Evolutionary conservation across 2,329 filamentous ascomycete species (phyloP), one percentile per base, ranked within the genome.

Genomic region (Aspergillus sp.): DNA sequence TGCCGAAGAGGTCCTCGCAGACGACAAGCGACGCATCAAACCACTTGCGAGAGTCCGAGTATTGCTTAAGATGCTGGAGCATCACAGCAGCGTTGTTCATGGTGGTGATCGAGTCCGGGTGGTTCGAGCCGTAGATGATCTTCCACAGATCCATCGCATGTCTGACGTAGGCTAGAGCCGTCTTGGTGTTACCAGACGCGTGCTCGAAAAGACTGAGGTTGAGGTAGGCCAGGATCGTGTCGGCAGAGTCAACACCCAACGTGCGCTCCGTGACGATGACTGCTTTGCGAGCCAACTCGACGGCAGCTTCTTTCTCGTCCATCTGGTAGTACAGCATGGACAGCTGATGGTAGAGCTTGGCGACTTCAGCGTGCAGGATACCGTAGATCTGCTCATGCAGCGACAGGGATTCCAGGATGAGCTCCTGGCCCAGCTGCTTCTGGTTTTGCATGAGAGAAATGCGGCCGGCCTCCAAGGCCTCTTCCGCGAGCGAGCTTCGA

Each of bases 81-180:
- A 98, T 98, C 50, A 98, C 93, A 5, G 93, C 93, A 19, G 88
- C 91, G 62, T 98, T 98, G 79, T 97, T 98, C 70, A 97, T 85
- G 10, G 93, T 97, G 6, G 94, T 98, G 70, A 98, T 96, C 6
- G 89, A 94, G 71, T 98, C 93, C 3, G 93, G 93, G 70, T 98
- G 93, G 59, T 88, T 86, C 29, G 85, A 75, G 30, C 93, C 93
- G 64, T 96, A 98, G 59, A 97, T 91, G 59, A 97, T 80, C 75
- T 95, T 96, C 91, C 91, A 97, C 52, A 98, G 76, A 64, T 93
- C 84, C 56, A 98, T 79, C 5, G 93, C 93, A 66, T 98, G 93
- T 65, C 87, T 88, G 54, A 94, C 85, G 65, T 94, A 96, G 8
- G 80, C 77, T 46, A 98, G 75, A n/a, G 91, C 93, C 49, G 81